These are phyloP conservation scores for Thymus mandschuricus DNA, from an alignment of 257 asterid species.

Conservation along the genomic window DNA sequence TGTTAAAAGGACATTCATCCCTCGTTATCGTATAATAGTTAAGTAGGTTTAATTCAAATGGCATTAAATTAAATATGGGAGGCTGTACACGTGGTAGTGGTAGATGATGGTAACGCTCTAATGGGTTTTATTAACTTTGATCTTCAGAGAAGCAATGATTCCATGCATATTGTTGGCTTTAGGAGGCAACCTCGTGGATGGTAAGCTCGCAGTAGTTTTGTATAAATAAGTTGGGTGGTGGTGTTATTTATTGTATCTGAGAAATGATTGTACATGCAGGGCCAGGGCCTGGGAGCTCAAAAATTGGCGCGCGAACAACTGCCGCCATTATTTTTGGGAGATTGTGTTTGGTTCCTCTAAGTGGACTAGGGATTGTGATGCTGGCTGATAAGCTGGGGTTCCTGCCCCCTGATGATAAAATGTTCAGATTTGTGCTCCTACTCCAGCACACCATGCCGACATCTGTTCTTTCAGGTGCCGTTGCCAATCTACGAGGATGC, in stretches of 20 bases:
- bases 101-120: conserved; percentile 13
- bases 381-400: conserved; percentile 92
- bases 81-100: background rate
- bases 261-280: conserved; percentile 53
- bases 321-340: conserved; percentile 85
- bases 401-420: conserved; percentile 84
- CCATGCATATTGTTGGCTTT: conserved; percentile 97
- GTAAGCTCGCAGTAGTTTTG: conserved; percentile 41
- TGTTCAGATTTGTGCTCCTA: conserved; percentile 94
- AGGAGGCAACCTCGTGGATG: conserved; percentile 98
- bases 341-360: conserved; percentile 82
- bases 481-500: conserved; percentile 96
- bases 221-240: background rate
- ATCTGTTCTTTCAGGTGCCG: conserved; percentile 97
- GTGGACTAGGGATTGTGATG: conserved; percentile 86
- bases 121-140: conserved; percentile 5
- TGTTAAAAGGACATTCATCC: background rate
- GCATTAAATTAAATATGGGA: conserved; percentile 9
- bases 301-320: conserved; percentile 78
- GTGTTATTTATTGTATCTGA: background rate
- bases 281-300: conserved; percentile 94
- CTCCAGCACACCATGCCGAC: conserved; percentile 99
- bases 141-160: conserved; percentile 94
- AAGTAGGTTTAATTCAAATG: background rate
- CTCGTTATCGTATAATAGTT: background rate